A percentile compares a stretch with the other conserved stretches of the same genome.
Evolutionary conservation across 139 green algal species (phyloP).

Genomic region (Helicosporidium sp.): DNA sequence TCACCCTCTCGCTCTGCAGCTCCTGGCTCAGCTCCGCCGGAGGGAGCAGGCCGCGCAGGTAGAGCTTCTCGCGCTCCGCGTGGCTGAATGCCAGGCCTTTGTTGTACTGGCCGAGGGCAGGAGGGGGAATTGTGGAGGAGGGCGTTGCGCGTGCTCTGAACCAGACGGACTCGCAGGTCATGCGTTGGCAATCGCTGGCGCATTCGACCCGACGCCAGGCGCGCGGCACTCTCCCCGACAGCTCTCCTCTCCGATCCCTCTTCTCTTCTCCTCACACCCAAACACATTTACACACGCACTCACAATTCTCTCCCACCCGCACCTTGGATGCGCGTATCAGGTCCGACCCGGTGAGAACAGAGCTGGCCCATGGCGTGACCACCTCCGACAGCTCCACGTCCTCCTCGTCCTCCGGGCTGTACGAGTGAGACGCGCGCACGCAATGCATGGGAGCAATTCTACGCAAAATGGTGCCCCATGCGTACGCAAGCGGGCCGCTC

Average conservation of each 20-base stretch:
- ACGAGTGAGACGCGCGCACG: no score
- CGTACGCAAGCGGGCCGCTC: no score
- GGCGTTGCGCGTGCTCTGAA: conserved; percentile 3
- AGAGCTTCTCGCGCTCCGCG: conserved; percentile 56
- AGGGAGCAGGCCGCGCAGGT: conserved; percentile 67
- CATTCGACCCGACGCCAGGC: neutral
- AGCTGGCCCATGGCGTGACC: conserved; percentile 12
- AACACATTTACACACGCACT: no score
- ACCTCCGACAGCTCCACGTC: neutral
- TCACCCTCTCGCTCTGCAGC: conserved; percentile 53
- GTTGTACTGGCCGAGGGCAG: conserved; percentile 42
- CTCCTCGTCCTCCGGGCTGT: neutral
- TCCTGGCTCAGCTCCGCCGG: conserved; percentile 55
- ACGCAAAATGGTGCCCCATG: no score
- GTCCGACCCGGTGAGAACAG: conserved; percentile 57
- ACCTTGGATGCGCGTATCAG: conserved; percentile 48
- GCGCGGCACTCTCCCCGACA: neutral
- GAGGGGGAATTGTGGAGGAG: neutral
- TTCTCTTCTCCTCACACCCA: no score
- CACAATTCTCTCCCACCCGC: neutral
- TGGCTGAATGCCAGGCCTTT: conserved; percentile 70
- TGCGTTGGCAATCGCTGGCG: neutral
- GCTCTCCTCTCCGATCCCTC: no score
- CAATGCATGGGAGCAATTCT: no score
- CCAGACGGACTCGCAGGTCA: neutral